Evolutionary conservation across 805 yeast genomes (phyloP), one percentile per base, ranked within the genome.

Genomic region (Scheffersomyces stipitis): DNA sequence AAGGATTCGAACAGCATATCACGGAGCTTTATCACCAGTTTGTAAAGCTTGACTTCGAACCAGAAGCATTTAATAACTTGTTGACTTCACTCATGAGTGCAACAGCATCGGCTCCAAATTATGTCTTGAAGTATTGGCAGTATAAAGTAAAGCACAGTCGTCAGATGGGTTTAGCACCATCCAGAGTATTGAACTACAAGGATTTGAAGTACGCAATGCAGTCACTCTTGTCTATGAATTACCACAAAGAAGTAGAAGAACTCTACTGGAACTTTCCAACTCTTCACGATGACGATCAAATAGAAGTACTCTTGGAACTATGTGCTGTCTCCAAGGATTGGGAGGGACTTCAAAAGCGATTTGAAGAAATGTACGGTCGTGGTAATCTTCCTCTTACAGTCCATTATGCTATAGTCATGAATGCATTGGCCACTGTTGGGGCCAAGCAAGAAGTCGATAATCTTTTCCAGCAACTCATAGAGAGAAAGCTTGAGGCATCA

Each of bases 331-430:
- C 61, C 15, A 59, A 66, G 26, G 69, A 76, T 42, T 83, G 86
- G 86, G 57, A 57, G 15, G 58, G 70, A 5, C 58, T 85, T 40
- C 83, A 79, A 53, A 46, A 58, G 9, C 74, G 75, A 32, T 83
- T 83, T 52, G 82, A 80, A 48, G 69, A 64, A 15, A 64, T 75
- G 54, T 76, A 76, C 48, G 79, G 76, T 1, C 56, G 64, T n/a
- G 80, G 78, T 1, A 63, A 73, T 28, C 56, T 76, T 17, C 85
- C 86, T 1, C 69, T 70, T 32, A 58, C 69, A 20, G 50, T 54
- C 18, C 86, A 83, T 46, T 84, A 83, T 52, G 67, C 75, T 3
- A 71, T 78, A 13, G 79, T 82, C 9, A 80, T 85, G 75, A 59
- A 66, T 36, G 78, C 84, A 0, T 60, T 85, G 41, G 80, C 86